phyloP scores from a whole-genome alignment of 2,329 filamentous ascomycete species.

The Dactylellina haptotyla region DNA sequence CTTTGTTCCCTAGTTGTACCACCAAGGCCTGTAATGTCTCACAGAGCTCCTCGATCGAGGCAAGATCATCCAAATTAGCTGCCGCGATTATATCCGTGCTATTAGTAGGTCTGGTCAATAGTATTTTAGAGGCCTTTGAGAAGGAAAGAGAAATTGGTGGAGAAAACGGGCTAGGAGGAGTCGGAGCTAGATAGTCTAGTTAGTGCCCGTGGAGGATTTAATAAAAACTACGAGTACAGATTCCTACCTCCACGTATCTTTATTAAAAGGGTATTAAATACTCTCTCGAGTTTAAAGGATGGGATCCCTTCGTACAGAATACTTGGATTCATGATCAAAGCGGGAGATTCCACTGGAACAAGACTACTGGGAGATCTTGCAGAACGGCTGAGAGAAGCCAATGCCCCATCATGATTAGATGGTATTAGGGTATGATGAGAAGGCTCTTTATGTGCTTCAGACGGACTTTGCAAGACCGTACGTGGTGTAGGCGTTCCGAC shows the following conservation, averaged over 20 bases:
- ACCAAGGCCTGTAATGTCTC: slow-evolving; percentile 2
- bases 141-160: background rate
- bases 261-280: slow-evolving; percentile 1
- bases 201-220: background rate
- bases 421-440: background rate
- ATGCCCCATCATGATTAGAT: background rate
- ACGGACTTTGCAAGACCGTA: background rate
- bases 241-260: slow-evolving; percentile 7
- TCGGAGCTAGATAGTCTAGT: background rate
- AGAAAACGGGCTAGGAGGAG: background rate
- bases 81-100: background rate
- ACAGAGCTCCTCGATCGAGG: background rate
- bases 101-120: background rate
- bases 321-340: background rate
- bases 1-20: background rate
- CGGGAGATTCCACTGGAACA: background rate
- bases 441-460: background rate
- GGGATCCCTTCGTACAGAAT: slow-evolving; percentile 12
- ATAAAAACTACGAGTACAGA: background rate
- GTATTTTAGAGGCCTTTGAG: background rate
- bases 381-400: background rate
- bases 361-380: background rate
- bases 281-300: slow-evolving; percentile 4
- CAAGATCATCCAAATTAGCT: background rate
- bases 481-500: slow-evolving; percentile 19